Percentiles rank a stretch among this genome's conserved stretches.
Conservation (phyloP, 2,329 filamentous ascomycete species). For the Alternaria brassicicola region DNA sequence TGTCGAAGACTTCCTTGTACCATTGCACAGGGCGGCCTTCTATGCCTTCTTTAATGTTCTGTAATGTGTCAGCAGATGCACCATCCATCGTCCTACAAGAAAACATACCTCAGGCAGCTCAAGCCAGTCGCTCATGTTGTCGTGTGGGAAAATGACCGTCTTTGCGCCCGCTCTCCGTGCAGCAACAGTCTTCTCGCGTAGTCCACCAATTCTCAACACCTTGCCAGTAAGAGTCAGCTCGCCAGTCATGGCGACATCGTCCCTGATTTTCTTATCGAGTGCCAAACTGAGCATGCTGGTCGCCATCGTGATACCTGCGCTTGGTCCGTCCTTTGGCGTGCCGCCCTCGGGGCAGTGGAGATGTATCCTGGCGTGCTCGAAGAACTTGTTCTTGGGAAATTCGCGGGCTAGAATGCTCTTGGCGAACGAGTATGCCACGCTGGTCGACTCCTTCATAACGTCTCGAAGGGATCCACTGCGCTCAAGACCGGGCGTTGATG, state of each 20-base stretch:
- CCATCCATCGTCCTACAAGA: too few species aligned
- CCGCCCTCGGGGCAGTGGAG: conserved; percentile 96
- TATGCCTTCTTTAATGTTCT: conserved; percentile 98
- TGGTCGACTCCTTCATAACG: conserved; percentile 97
- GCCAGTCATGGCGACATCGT: conserved; percentile 95
- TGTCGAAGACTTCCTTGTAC: conserved; percentile 92
- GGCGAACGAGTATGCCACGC: conserved; percentile 94
- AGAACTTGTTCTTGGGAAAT: conserved; percentile 92
- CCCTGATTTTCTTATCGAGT: conserved; percentile 76
- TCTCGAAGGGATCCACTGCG: conserved; percentile 93
- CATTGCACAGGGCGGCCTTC: conserved; percentile 89
- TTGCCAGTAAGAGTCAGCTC: conserved; percentile 97
- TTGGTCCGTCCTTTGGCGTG: conserved; percentile 83
- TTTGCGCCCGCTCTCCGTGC: conserved; percentile 90
- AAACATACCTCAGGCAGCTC: conserved; percentile 87
- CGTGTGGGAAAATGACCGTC: conserved; percentile 91
- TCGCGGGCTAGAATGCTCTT: conserved; percentile 85
- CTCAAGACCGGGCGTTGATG: conserved; percentile 79
- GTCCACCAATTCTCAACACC: conserved; percentile 89
- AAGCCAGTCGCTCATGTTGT: conserved; percentile 96
- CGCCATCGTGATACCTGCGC: conserved; percentile 97
- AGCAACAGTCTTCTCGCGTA: conserved; percentile 96
- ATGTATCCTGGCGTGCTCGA: conserved; percentile 93
- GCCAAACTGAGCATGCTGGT: conserved; percentile 87
- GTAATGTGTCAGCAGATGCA: conserved; percentile 24